Percentiles rank a stretch among this genome's conserved stretches.
Conservation (phyloP, 78 protist species). For the Mastigamoeba balamuthi region DNA sequence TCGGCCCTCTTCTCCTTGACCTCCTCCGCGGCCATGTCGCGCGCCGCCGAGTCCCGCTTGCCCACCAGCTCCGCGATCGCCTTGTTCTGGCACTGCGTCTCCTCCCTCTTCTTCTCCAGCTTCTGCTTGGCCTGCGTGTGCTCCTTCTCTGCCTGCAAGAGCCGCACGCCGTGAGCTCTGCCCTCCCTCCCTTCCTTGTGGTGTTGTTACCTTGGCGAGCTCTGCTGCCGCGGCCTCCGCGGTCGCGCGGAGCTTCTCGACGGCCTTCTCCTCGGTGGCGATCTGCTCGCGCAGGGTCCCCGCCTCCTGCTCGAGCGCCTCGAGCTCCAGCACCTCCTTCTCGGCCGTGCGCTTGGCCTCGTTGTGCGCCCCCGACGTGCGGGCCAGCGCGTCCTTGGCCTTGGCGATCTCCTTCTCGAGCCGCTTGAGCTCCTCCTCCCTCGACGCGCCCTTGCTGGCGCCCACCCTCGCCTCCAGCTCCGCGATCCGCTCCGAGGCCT, state of each 20-base stretch:
- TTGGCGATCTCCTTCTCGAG: not conserved
- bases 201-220: not conserved
- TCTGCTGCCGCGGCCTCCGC: not conserved
- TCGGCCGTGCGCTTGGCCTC: not conserved
- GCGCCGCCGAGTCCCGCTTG: not conserved
- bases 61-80: not conserved
- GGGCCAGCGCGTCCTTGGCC: not conserved
- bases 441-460: not conserved
- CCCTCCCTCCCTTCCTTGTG: not conserved
- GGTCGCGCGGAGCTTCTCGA: not conserved
- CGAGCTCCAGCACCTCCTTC: not conserved
- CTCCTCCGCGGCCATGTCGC: not conserved
- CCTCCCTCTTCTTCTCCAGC: not conserved
- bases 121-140: not conserved
- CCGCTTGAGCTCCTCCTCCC: slow-evolving; percentile 2
- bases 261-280: not conserved
- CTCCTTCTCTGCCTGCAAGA: not conserved
- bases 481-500: not conserved
- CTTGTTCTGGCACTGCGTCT: slow-evolving; percentile 4
- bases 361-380: not conserved
- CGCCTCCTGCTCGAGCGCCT: not conserved
- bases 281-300: not conserved
- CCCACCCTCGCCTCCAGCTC: slow-evolving; percentile 4
- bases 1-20: slow-evolving; percentile 7
- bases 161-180: not conserved